Base-by-base conservation (phyloP, 2,329 filamentous ascomycete genomes). In the Neofusicoccum cordaticola region DNA sequence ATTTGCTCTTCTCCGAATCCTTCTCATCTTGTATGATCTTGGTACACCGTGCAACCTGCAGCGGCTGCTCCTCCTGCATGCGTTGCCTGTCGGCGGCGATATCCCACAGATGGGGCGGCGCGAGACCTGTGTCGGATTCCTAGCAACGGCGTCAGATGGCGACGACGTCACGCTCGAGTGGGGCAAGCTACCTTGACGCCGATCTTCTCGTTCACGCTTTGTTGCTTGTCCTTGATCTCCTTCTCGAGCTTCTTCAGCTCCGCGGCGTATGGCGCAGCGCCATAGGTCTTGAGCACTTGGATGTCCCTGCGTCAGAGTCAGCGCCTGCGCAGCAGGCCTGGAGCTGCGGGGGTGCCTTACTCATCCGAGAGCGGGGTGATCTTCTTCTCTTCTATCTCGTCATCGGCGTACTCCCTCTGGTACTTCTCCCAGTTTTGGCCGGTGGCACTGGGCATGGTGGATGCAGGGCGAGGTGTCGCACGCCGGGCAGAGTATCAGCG, bases 331-430 rank as follows among this genome's bases (percentile, higher is more conserved):
- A 35, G 27, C 12, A 39, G 4, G 1, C 3, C 6, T n/a, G 22
- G 45, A 58, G 42, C 60, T 47, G 50, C 15, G 7, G 39, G 12
- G 53, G 83, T 45, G 35, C 42, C 90, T 70, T 86, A 97, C 94
- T 98, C 95, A 83, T 98, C 95, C 71, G 93, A 90, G 68, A 99
- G 84, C 70, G 95, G 95, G 66, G 93, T 94, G 77, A 99, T 99
- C 88, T 99, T 99, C 90, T 99, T 99, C 86, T 99, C 95, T 78
- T 96, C 93, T 80, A 93, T 85, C 79, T 98, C 95, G 74, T 99
- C 95, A 76, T 99, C 95, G 76, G 90, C 94, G 77, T 92, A 99
- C 77, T 89, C 93, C 86, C 98, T 97, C 83, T 91, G 87, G 85
- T 97, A 98, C 84, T 98, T 98, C 86, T 99, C 95, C 95, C 95